phyloP scores from a whole-genome alignment of 2,329 filamentous ascomycete species.

The Lachnellula suecica region DNA sequence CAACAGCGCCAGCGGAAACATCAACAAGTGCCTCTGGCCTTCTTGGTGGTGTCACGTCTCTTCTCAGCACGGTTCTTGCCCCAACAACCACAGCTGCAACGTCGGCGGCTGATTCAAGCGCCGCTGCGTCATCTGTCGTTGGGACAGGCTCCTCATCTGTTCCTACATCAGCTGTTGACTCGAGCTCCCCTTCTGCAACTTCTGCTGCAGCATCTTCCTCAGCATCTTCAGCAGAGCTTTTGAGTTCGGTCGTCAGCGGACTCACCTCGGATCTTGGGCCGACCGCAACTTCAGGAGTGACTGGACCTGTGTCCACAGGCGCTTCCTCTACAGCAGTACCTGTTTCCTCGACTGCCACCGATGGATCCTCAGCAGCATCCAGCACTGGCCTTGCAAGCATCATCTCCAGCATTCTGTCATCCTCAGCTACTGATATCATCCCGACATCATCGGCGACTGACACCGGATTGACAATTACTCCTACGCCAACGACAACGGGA shows the following conservation, averaged over 20 bases:
- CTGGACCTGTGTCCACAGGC: background rate
- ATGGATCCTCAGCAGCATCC: background rate
- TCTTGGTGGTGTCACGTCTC: background rate
- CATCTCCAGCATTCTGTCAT: conserved; percentile 13
- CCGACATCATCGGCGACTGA: conserved; percentile 1
- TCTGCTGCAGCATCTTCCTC: conserved; percentile 3
- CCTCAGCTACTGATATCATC: background rate
- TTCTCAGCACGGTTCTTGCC: background rate
- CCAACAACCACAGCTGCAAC: conserved; percentile 1
- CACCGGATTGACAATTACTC: too few species aligned
- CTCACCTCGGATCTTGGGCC: background rate
- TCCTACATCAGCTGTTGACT: too few species aligned
- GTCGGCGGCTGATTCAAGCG: conserved; percentile 1
- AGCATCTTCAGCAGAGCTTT: background rate
- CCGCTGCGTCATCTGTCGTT: background rate
- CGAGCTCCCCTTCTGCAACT: conserved; percentile 8
- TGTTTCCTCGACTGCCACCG: background rate
- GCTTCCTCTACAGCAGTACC: background rate
- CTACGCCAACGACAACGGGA: background rate
- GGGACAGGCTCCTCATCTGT: conserved; percentile 1
- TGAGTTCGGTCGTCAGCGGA: background rate
- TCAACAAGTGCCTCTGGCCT: background rate
- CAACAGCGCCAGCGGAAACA: conserved; percentile 4
- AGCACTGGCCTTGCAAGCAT: conserved; percentile 7
- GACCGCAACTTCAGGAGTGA: conserved; percentile 1